Evolutionary conservation across 345 rosid species (phyloP).

Genomic region (Syzygium grande): DNA sequence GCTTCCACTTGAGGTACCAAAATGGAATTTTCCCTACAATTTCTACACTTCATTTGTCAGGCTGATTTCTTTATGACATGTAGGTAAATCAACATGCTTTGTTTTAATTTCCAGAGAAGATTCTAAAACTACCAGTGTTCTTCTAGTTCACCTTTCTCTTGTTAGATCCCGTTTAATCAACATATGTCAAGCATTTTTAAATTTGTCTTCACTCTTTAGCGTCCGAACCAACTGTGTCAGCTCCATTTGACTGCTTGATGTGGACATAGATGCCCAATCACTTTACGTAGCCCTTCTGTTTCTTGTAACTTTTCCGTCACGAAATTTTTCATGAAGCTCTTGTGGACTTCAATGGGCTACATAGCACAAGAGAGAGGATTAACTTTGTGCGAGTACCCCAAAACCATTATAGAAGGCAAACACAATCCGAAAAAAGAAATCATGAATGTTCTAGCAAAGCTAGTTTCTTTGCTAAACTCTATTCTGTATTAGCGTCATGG

Average conservation of each 20-base stretch:
- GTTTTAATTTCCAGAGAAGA: background rate
- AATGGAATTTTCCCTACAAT: background rate
- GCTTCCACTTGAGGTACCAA: too few species aligned
- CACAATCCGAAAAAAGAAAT: background rate
- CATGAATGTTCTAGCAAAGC: background rate
- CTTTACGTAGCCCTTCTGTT: background rate
- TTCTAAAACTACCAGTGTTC: background rate
- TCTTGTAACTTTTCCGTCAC: background rate
- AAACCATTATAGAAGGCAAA: background rate
- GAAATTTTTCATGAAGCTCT: background rate
- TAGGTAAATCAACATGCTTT: background rate
- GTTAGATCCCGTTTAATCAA: background rate
- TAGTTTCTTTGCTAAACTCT: background rate
- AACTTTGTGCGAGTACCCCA: background rate
- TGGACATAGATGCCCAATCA: background rate
- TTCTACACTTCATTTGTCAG: background rate
- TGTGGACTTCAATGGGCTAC: background rate
- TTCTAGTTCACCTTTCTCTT: background rate
- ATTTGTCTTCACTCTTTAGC: background rate
- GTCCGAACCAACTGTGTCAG: background rate
- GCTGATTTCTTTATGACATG: background rate
- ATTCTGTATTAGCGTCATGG: background rate
- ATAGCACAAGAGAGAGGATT: background rate
- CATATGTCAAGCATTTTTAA: background rate
- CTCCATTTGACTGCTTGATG: background rate